These are phyloP conservation scores for Smallanthus sonchifolius DNA, from an alignment of 129 eudicot genomes.

Conservation along the genomic window DNA sequence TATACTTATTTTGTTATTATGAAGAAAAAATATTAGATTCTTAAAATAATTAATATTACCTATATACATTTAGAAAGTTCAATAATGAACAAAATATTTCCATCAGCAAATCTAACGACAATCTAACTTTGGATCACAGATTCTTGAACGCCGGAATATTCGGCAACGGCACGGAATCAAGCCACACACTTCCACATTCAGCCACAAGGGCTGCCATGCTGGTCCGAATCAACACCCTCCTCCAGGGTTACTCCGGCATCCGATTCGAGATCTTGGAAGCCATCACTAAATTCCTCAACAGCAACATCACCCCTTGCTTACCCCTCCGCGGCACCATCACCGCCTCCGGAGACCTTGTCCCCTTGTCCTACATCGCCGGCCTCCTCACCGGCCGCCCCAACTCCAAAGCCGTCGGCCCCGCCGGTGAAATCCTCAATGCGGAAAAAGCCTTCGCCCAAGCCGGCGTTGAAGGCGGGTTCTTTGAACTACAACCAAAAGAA, in stretches of 20 bases:
- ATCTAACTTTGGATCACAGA: conserved; percentile 20
- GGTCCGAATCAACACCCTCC: conserved; percentile 80
- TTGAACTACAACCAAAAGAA: conserved; percentile 71
- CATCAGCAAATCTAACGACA: too few relatives aligned
- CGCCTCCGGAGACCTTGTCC: conserved; percentile 72
- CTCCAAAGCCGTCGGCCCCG: conserved; percentile 51
- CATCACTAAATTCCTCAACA: conserved; percentile 59
- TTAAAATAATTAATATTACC: too few relatives aligned
- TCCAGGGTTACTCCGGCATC: conserved; percentile 80
- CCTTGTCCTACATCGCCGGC: conserved; percentile 71
- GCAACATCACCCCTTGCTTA: conserved; percentile 60
- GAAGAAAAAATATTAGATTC: too few relatives aligned
- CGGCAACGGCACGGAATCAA: conserved; percentile 63
- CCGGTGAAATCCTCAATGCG: conserved; percentile 44
- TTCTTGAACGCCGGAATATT: conserved; percentile 83
- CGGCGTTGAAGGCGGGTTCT: conserved; percentile 52
- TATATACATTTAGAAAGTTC: too few relatives aligned
- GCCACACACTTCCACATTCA: conserved; percentile 56
- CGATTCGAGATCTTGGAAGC: conserved; percentile 69
- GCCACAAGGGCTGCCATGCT: conserved; percentile 81
- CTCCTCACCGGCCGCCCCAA: conserved; percentile 74
- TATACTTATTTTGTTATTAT: not conserved
- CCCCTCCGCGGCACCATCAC: conserved; percentile 80
- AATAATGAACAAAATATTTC: too few relatives aligned
- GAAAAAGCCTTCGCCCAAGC: conserved; percentile 45